Evolutionary conservation across 805 yeast species (phyloP), one percentile per base, ranked within the genome.

Genomic region (Nakazawaea ambrosiae): DNA sequence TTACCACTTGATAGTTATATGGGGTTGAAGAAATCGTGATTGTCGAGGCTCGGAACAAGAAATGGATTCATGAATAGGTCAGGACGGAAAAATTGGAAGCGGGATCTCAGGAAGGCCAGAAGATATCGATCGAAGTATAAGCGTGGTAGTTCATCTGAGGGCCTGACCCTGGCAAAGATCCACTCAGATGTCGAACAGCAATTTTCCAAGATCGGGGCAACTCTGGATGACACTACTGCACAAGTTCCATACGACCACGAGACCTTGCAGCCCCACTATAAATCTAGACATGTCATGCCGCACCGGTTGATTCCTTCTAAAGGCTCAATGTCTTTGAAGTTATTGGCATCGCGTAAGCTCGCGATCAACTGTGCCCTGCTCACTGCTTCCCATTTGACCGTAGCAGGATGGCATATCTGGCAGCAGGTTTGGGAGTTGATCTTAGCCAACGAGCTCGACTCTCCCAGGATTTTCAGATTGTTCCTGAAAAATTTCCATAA

Each of bases 401-500:
- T 45, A 8, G 46, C 39, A 7, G 47, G 19, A 33, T 61, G 47
- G 55, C 31, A 19, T 14, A 29, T 31, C 23, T 61, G 67, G 67
- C 23, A 32, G 7, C 20, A 14, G 2, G 63, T 62, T 1, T 65
- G 70, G 70, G 11, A 43, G 1, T 44, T 41, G 35, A 51, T 61
- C 4, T 22, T 52, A 44, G 17, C 31, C 15, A 37, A 49, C 42
- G 60, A 55, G 45, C 33, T 35, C 39, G 70, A 64, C 40, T 43
- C 55, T 0, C 60, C 58, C 19, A 23, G 31, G 1, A 20, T 57
- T 1, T 63, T 57, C 42, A 39, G 40, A 7, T 17, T 51, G 9
- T 63, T 64, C 0, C 28, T 50, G 3, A 43, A 30, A 2, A 59
- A 54, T 31, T 27, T 40, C 24, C n/a, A 22, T 3, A n/a, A n/a